Evolutionary conservation across 306 rosid genomes (phyloP).

Genomic region (Malus fusca): DNA sequence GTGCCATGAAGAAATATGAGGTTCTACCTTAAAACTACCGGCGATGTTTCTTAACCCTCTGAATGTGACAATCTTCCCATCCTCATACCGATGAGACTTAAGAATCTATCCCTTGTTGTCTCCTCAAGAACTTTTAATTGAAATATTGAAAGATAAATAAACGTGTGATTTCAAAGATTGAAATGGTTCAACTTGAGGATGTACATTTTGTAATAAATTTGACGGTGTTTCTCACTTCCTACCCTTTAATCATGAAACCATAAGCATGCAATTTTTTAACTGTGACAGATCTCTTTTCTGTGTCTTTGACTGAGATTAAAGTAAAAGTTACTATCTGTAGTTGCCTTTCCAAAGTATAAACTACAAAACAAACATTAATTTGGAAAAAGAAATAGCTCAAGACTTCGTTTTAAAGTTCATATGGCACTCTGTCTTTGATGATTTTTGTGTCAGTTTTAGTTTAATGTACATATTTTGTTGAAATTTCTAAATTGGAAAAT

Average conservation of each 20-base stretch:
- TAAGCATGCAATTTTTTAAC: neutral
- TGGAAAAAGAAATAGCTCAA: neutral
- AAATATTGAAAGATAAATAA: neutral
- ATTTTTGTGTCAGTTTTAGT: conserved; percentile 3
- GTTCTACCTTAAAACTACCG: too few species aligned
- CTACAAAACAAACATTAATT: neutral
- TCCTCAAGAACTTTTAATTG: neutral
- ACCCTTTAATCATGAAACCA: neutral
- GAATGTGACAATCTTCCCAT: too few species aligned
- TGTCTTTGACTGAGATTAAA: neutral
- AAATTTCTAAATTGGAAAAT: too few species aligned
- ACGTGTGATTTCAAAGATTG: neutral
- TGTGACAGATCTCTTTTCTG: neutral
- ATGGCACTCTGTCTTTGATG: neutral
- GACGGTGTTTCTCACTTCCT: neutral
- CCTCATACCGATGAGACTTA: too few species aligned
- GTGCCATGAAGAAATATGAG: too few species aligned
- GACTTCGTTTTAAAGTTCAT: neutral
- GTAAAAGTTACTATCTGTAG: neutral
- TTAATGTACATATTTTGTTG: neutral
- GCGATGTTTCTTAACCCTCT: too few species aligned
- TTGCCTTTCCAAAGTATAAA: neutral
- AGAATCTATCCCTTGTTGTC: too few species aligned
- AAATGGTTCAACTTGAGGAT: neutral
- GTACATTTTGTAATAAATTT: neutral